A percentile compares a stretch with the other conserved stretches of the same genome.
phyloP scores from a whole-genome alignment of 2,329 filamentous ascomycete genomes.

The Trichoderma cornu-damae region DNA sequence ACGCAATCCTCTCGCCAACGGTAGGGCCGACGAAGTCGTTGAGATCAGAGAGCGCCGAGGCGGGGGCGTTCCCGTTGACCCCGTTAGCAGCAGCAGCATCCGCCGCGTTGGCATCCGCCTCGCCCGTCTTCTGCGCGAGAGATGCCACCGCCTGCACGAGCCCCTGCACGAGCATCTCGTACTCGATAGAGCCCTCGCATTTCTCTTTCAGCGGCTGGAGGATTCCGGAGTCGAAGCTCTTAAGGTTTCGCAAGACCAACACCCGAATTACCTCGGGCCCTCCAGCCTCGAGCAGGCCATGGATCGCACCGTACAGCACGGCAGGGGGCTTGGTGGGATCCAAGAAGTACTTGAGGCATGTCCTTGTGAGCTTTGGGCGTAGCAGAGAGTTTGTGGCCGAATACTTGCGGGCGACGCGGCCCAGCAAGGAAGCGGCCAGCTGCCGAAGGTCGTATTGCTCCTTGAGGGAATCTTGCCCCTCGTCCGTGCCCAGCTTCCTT shows the following conservation, averaged over 20 bases:
- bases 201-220: constrained; percentile 50
- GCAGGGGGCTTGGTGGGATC: constrained; percentile 77
- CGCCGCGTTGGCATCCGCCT: constrained; percentile 31
- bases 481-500: constrained; percentile 65
- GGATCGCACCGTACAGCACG: constrained; percentile 83
- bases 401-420: constrained; percentile 75
- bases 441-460: constrained; percentile 78
- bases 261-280: constrained; percentile 56
- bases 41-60: constrained; percentile 42
- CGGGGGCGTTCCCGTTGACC: constrained; percentile 35
- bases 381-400: constrained; percentile 74
- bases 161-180: constrained; percentile 52
- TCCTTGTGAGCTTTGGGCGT: constrained; percentile 83
- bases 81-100: constrained; percentile 33
- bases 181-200: constrained; percentile 45
- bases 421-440: constrained; percentile 75
- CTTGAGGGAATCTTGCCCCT: constrained; percentile 46
- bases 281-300: constrained; percentile 72
- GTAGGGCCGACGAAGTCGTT: constrained; percentile 52
- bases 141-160: constrained; percentile 50
- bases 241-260: constrained; percentile 52
- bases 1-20: constrained; percentile 46
- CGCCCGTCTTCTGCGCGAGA: constrained; percentile 34
- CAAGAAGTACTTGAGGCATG: constrained; percentile 86
- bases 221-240: constrained; percentile 49